These are phyloP conservation scores for Aristolochia fimbriata DNA, from an alignment of 164 flowering plant genomes.

Conservation along the genomic window DNA sequence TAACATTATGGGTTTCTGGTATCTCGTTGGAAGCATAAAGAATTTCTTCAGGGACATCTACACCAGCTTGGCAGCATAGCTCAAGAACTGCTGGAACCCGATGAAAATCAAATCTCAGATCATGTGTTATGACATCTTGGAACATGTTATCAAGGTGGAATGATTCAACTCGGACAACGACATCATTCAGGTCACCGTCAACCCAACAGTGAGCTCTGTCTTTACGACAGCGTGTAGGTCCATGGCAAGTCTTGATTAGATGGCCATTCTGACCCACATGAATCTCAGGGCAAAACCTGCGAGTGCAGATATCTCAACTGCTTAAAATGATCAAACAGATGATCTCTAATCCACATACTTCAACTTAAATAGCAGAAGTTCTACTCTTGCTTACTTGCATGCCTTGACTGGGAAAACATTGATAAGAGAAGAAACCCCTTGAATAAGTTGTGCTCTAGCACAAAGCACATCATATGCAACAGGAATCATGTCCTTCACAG, in stretches of 20 bases:
- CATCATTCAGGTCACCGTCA: slow-evolving; percentile 49
- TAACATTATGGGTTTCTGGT: slow-evolving; percentile 1
- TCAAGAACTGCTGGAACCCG: slow-evolving; percentile 81
- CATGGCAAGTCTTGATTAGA: slow-evolving; percentile 56
- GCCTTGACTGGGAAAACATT: slow-evolving; percentile 42
- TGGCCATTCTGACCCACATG: slow-evolving; percentile 73
- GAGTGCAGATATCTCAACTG: background rate
- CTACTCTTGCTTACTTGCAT: slow-evolving; percentile 59
- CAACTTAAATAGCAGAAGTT: background rate
- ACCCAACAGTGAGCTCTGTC: slow-evolving; percentile 60
- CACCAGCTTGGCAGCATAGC: slow-evolving; percentile 88
- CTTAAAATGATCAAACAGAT: background rate
- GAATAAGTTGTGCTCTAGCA: slow-evolving; percentile 37
- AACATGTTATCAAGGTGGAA: slow-evolving; percentile 56
- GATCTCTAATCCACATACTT: background rate
- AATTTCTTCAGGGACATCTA: slow-evolving; percentile 17
- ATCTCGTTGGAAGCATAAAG: slow-evolving; percentile 1
- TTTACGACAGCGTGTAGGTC: slow-evolving; percentile 38
- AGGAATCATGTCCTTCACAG: slow-evolving; percentile 50
- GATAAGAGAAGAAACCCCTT: slow-evolving; percentile 62
- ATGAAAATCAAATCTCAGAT: slow-evolving; percentile 73
- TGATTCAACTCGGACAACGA: slow-evolving; percentile 70
- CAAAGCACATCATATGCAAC: slow-evolving; percentile 61
- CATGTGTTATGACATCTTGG: slow-evolving; percentile 55
- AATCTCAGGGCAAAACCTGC: slow-evolving; percentile 84